Conservation (phyloP, 1,284 basidiomycete species). For the Sanghuangporus sanghuang region DNA sequence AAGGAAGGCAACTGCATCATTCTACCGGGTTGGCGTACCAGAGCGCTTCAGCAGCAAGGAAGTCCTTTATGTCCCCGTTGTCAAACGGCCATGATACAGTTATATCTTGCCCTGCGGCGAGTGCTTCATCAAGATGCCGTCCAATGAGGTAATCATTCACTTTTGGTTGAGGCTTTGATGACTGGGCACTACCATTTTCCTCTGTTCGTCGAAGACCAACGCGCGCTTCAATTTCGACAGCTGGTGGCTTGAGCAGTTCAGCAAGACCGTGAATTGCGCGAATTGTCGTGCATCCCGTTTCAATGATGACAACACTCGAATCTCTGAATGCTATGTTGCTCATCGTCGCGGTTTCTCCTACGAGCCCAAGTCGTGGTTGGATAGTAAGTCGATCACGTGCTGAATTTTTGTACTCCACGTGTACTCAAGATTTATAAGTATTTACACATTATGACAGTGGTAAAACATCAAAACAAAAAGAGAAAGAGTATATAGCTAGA, state of each 20-base stretch:
- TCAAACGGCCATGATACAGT: slow-evolving; percentile 83
- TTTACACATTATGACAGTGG: background rate
- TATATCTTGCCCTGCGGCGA: slow-evolving; percentile 67
- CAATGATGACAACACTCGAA: slow-evolving; percentile 76
- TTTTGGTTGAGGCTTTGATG: slow-evolving; percentile 35
- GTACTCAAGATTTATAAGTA: background rate
- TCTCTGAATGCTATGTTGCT: slow-evolving; percentile 65
- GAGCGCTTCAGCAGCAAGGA: slow-evolving; percentile 87
- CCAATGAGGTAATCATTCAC: slow-evolving; percentile 87
- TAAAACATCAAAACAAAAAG: background rate
- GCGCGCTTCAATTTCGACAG: slow-evolving; percentile 67
- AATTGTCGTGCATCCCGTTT: slow-evolving; percentile 66
- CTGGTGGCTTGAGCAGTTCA: slow-evolving; percentile 73
- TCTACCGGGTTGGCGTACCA: slow-evolving; percentile 52
- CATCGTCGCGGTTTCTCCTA: slow-evolving; percentile 20
- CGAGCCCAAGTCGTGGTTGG: background rate
- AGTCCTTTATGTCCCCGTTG: slow-evolving; percentile 72
- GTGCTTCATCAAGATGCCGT: slow-evolving; percentile 71
- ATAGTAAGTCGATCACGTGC: background rate
- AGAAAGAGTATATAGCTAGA: background rate
- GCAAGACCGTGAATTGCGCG: slow-evolving; percentile 77
- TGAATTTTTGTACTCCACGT: background rate
- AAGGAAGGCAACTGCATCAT: slow-evolving; percentile 8
- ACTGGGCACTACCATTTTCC: slow-evolving; percentile 38
- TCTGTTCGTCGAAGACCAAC: slow-evolving; percentile 56